Evolutionary conservation across 73 alveolate species (phyloP).

Genomic region (Paramecium bursaria): DNA sequence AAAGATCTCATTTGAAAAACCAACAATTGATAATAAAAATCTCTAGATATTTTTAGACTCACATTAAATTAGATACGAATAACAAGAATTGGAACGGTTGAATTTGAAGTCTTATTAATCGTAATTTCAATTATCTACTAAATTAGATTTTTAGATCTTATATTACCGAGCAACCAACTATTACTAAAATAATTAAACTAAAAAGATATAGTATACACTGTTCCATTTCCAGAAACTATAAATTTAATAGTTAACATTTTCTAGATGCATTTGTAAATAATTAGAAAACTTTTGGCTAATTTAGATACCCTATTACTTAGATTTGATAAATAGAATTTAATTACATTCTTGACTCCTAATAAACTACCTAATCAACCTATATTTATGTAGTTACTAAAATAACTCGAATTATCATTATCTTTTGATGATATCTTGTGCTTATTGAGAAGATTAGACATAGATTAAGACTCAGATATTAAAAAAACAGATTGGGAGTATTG

Average conservation of each 20-base stretch:
- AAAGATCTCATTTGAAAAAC: slow-evolving; percentile 27
- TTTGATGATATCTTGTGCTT: slow-evolving; percentile 42
- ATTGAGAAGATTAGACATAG: slow-evolving; percentile 55
- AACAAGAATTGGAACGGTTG: neutral
- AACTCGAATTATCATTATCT: slow-evolving; percentile 10
- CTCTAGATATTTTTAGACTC: neutral
- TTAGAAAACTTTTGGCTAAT: slow-evolving; percentile 23
- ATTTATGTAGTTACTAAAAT: slow-evolving; percentile 13
- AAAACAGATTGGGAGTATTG: slow-evolving; percentile 24
- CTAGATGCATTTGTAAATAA: slow-evolving; percentile 5
- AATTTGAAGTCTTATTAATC: neutral
- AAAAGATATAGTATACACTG: slow-evolving; percentile 9
- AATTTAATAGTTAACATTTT: neutral
- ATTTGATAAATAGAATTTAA: slow-evolving; percentile 1
- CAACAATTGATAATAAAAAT: neutral
- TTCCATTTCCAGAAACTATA: slow-evolving; percentile 2
- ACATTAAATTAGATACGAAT: slow-evolving; percentile 21
- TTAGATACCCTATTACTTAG: slow-evolving; percentile 27
- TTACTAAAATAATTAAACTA: neutral
- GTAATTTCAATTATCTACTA: neutral
- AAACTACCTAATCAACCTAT: neutral
- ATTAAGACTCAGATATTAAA: slow-evolving; percentile 47
- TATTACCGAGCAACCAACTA: slow-evolving; percentile 15
- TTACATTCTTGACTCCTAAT: slow-evolving; percentile 16
- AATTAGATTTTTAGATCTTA: slow-evolving; percentile 36